Percentiles rank a stretch among this genome's conserved stretches.
phyloP scores from a whole-genome alignment of 2,329 filamentous ascomycete genomes.

The Colletotrichum scovillei region DNA sequence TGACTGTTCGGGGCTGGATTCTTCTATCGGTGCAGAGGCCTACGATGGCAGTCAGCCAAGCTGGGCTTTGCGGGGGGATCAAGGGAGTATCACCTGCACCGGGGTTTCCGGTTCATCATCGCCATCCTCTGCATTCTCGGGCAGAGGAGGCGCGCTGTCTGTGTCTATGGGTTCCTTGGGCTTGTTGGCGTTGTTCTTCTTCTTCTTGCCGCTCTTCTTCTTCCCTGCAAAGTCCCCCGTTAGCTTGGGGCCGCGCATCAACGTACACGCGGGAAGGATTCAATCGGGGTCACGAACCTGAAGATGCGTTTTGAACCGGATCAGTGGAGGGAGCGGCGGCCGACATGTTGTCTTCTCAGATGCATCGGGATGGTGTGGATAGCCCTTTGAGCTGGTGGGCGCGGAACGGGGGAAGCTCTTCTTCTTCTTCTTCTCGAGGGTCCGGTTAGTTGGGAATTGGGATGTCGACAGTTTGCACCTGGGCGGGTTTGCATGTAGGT shows the following conservation, averaged over 20 bases:
- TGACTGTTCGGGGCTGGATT: slow-evolving; percentile 41
- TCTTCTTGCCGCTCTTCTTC: slow-evolving; percentile 71
- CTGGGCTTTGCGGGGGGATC: slow-evolving; percentile 13
- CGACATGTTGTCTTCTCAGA: slow-evolving; percentile 41
- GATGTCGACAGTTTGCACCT: slow-evolving; percentile 26
- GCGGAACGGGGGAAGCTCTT: slow-evolving; percentile 5
- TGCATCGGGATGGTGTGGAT: slow-evolving; percentile 32
- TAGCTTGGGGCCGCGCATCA: slow-evolving; percentile 15
- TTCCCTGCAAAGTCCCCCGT: slow-evolving; percentile 49
- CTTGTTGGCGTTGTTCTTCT: slow-evolving; percentile 66
- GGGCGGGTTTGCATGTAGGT: slow-evolving; percentile 15
- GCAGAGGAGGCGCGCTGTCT: slow-evolving; percentile 46
- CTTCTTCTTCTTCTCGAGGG: not conserved
- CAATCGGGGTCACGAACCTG: slow-evolving; percentile 40
- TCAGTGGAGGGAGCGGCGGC: slow-evolving; percentile 41
- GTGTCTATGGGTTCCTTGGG: slow-evolving; percentile 53
- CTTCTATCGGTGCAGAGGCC: slow-evolving; percentile 40
- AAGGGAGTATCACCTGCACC: slow-evolving; percentile 42
- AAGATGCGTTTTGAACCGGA: slow-evolving; percentile 42
- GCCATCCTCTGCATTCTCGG: slow-evolving; percentile 49
- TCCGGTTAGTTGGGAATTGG: slow-evolving; percentile 10
- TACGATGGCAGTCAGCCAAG: slow-evolving; percentile 36
- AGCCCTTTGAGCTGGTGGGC: slow-evolving; percentile 34
- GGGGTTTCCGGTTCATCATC: slow-evolving; percentile 58
- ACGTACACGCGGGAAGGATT: not conserved